These are phyloP conservation scores for Nicotiana tabacum DNA, from an alignment of 257 asterid species.

Conservation along the genomic window DNA sequence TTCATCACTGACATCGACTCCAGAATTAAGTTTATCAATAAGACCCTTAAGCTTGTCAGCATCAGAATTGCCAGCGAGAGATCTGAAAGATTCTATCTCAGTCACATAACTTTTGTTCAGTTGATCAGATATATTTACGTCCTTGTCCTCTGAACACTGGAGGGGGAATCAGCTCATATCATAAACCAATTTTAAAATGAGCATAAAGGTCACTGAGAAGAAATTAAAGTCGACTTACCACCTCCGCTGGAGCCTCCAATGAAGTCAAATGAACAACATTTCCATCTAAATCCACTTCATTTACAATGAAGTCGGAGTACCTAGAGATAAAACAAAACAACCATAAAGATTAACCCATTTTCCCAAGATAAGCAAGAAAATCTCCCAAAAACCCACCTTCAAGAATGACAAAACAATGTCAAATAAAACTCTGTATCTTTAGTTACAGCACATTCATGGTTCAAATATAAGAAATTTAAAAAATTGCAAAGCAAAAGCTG, in stretches of 20 bases:
- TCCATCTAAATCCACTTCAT: conserved; percentile 89
- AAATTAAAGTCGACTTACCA: conserved; percentile 18
- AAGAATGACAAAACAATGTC: not conserved
- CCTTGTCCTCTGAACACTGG: conserved; percentile 58
- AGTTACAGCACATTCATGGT: not conserved
- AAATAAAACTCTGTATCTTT: not conserved
- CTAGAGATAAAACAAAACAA: conserved; percentile 32
- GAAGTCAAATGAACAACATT: conserved; percentile 71
- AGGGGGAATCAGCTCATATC: conserved; percentile 15
- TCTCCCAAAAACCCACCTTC: not conserved
- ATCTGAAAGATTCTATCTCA: conserved; percentile 73
- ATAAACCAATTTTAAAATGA: not conserved
- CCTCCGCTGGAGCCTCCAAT: conserved; percentile 71
- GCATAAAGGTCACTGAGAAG: not conserved
- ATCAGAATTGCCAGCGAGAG: conserved; percentile 72
- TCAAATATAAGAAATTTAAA: not conserved
- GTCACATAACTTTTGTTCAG: conserved; percentile 41
- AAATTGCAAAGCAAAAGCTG: not conserved
- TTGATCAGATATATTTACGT: conserved; percentile 38
- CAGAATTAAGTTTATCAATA: conserved; percentile 52
- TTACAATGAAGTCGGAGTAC: conserved; percentile 92
- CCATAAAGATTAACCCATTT: conserved; percentile 5
- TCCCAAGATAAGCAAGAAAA: not conserved
- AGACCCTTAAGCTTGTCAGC: conserved; percentile 48
- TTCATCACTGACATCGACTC: conserved; percentile 31